Evolutionary conservation across 2,329 filamentous ascomycete species (phyloP).

Genomic region (Coleophoma cylindrospora): DNA sequence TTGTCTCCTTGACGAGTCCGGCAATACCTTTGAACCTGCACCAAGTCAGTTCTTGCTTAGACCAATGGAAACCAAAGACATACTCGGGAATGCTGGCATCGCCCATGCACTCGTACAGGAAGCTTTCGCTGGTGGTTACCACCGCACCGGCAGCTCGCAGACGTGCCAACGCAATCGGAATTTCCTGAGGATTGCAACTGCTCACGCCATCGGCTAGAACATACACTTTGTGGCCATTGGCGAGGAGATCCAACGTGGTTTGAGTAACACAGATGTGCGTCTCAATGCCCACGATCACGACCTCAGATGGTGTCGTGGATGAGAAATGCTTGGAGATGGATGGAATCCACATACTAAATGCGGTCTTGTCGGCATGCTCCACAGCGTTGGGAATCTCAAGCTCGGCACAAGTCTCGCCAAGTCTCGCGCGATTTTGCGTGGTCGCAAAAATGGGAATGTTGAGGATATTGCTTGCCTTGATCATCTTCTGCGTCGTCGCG

Average conservation of each 20-base stretch:
- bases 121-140: conserved; percentile 84
- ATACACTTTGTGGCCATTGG: conserved; percentile 74
- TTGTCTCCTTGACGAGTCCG: conserved; percentile 72
- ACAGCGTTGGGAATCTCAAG: conserved; percentile 50
- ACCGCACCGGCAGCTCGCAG: conserved; percentile 70
- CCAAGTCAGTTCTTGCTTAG: conserved; percentile 4
- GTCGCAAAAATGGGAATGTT: conserved; percentile 78
- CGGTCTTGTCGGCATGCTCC: conserved; percentile 74
- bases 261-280: conserved; percentile 92
- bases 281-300: conserved; percentile 87
- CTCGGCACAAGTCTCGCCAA: conserved; percentile 75
- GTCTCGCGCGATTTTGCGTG: conserved; percentile 74
- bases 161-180: conserved; percentile 71
- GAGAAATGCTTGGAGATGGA: conserved; percentile 45
- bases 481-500: conserved; percentile 62
- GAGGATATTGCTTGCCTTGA: conserved; percentile 59
- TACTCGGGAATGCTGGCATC: conserved; percentile 65
- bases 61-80: conserved; percentile 11
- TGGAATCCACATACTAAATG: conserved; percentile 83
- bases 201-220: conserved; percentile 86
- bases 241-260: conserved; percentile 77
- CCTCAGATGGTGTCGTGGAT: conserved; percentile 40
- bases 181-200: conserved; percentile 78
- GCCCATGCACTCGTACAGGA: conserved; percentile 83
- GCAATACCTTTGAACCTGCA: conserved; percentile 65